phyloP scores from a whole-genome alignment of 2,329 filamentous ascomycete genomes.

The Teratosphaeria gauchensis region DNA sequence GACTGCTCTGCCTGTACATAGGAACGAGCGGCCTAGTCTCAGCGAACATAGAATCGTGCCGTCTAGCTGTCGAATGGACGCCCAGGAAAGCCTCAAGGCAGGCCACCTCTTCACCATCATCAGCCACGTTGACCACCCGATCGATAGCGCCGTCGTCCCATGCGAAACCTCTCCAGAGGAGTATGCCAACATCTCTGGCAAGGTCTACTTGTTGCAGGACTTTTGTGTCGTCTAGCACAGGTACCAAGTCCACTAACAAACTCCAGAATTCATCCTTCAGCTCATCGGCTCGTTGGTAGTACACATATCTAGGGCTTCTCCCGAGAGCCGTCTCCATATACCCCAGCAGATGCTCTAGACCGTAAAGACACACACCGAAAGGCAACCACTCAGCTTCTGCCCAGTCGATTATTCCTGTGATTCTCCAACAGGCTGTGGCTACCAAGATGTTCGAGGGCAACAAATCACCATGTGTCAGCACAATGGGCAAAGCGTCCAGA shows the following conservation, averaged over 20 bases:
- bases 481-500: slow-evolving; percentile 38
- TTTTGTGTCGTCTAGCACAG: slow-evolving; percentile 24
- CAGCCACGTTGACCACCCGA: slow-evolving; percentile 44
- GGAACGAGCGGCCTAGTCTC: not conserved
- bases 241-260: slow-evolving; percentile 27
- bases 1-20: not conserved
- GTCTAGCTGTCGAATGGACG: not conserved
- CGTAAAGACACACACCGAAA: slow-evolving; percentile 51
- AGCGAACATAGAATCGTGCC: not conserved
- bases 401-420: slow-evolving; percentile 54
- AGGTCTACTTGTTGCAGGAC: slow-evolving; percentile 29
- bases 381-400: slow-evolving; percentile 53
- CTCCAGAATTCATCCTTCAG: slow-evolving; percentile 46
- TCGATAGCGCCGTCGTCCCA: slow-evolving; percentile 50
- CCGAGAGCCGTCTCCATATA: slow-evolving; percentile 19
- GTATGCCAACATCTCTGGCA: slow-evolving; percentile 45
- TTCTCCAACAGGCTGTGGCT: slow-evolving; percentile 30
- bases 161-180: slow-evolving; percentile 49
- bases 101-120: slow-evolving; percentile 45
- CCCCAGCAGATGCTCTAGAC: slow-evolving; percentile 51
- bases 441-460: slow-evolving; percentile 50
- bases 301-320: slow-evolving; percentile 24
- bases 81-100: slow-evolving; percentile 37
- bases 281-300: slow-evolving; percentile 34
- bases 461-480: slow-evolving; percentile 53